phyloP scores from a whole-genome alignment of 345 rosid species.

The Anastatica hierochuntica region DNA sequence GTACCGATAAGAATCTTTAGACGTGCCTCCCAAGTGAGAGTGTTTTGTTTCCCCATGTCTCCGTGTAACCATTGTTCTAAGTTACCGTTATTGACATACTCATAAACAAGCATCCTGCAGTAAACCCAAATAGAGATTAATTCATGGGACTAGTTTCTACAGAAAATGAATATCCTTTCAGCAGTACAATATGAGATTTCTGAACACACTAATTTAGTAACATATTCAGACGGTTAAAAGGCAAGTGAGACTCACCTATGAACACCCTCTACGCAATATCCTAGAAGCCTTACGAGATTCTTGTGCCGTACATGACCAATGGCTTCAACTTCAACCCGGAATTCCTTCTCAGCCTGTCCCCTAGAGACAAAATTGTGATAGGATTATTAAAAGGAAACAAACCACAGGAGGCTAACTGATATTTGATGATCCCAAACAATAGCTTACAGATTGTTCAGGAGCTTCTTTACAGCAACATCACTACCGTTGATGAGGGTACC shows the following conservation, averaged over 20 bases:
- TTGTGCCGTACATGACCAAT: conserved; percentile 96
- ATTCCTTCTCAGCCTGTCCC: conserved; percentile 98
- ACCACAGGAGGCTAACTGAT: neutral
- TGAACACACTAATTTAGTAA: neutral
- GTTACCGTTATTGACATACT: conserved; percentile 81
- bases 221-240: conserved; percentile 1
- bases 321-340: conserved; percentile 94
- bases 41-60: conserved; percentile 38
- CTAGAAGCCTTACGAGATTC: conserved; percentile 89
- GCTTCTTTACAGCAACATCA: conserved; percentile 95
- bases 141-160: neutral
- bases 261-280: conserved; percentile 88
- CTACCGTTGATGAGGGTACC: conserved; percentile 82
- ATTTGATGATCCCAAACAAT: conserved; percentile 1
- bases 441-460: conserved; percentile 85
- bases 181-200: neutral
- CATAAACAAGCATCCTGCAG: conserved; percentile 71
- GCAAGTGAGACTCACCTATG: conserved; percentile 45
- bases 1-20: conserved; percentile 72
- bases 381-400: neutral
- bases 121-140: neutral
- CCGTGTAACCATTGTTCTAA: conserved; percentile 87
- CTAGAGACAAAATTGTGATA: conserved; percentile 25
- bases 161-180: neutral
- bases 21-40: conserved; percentile 78